Conservation (phyloP, 2,329 filamentous ascomycete species). For the Scytalidium sp. region DNA sequence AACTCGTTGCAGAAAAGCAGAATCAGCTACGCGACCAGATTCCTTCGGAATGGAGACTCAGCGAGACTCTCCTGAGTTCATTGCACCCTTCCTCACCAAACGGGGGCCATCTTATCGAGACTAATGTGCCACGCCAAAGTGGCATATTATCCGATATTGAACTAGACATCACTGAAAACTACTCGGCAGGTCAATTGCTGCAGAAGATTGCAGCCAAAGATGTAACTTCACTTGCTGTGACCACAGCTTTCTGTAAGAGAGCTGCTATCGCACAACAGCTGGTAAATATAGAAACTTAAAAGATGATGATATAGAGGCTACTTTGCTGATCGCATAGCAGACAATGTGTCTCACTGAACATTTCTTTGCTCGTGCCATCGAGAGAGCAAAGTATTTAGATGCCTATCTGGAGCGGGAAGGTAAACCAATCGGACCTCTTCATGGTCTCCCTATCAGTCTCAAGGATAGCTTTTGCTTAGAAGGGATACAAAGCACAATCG, state of each 20-base stretch:
- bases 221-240: conserved; percentile 17
- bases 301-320: background rate
- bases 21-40: background rate
- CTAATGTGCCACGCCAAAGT: conserved; percentile 33
- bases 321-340: too few relatives aligned
- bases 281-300: conserved; percentile 30
- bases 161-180: conserved; percentile 44
- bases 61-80: background rate
- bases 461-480: conserved; percentile 65
- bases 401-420: conserved; percentile 32
- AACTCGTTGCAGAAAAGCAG: background rate
- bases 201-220: conserved; percentile 24
- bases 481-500: conserved; percentile 78
- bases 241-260: conserved; percentile 41
- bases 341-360: conserved; percentile 36
- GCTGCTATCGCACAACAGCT: conserved; percentile 42
- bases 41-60: background rate
- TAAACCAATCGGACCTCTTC: conserved; percentile 51
- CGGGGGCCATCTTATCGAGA: conserved; percentile 1
- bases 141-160: conserved; percentile 42
- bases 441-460: conserved; percentile 49
- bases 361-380: conserved; percentile 42
- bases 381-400: conserved; percentile 40
- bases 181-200: conserved; percentile 39
- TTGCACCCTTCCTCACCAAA: background rate